Evolutionary conservation across 2,329 filamentous ascomycete genomes (phyloP).

Genomic region (Fusarium circinatum): DNA sequence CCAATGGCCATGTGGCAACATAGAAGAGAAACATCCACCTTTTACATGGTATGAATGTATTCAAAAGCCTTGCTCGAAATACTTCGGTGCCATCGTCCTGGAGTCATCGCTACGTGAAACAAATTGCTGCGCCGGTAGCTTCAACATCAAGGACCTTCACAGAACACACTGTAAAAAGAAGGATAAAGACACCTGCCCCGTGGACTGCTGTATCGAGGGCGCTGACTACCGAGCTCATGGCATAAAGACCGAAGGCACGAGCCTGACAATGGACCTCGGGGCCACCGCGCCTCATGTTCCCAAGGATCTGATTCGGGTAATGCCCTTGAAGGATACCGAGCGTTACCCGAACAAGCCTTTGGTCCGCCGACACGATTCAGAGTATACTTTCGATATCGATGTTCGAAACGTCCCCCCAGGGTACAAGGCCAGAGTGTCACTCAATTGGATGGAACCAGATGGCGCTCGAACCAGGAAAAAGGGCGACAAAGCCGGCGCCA

Average conservation of each 20-base stretch:
- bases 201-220: constrained; percentile 60
- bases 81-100: neutral
- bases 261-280: constrained; percentile 65
- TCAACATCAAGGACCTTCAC: neutral
- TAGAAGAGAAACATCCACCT: neutral
- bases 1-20: neutral
- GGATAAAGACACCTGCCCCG: neutral
- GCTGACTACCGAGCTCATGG: constrained; percentile 63
- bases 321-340: constrained; percentile 69
- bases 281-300: constrained; percentile 60
- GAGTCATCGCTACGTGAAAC: neutral
- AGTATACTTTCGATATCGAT: constrained; percentile 78
- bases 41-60: neutral
- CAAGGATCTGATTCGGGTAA: constrained; percentile 64
- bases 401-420: constrained; percentile 74
- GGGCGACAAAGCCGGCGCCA: constrained; percentile 63
- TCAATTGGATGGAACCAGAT: constrained; percentile 68
- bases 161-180: neutral
- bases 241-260: constrained; percentile 60
- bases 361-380: constrained; percentile 60
- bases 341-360: constrained; percentile 71
- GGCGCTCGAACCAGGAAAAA: constrained; percentile 62
- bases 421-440: constrained; percentile 76
- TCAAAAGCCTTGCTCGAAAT: neutral
- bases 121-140: neutral